Base-by-base conservation (phyloP, 768 basidiomycete genomes). In the Mycena vulgaris region DNA sequence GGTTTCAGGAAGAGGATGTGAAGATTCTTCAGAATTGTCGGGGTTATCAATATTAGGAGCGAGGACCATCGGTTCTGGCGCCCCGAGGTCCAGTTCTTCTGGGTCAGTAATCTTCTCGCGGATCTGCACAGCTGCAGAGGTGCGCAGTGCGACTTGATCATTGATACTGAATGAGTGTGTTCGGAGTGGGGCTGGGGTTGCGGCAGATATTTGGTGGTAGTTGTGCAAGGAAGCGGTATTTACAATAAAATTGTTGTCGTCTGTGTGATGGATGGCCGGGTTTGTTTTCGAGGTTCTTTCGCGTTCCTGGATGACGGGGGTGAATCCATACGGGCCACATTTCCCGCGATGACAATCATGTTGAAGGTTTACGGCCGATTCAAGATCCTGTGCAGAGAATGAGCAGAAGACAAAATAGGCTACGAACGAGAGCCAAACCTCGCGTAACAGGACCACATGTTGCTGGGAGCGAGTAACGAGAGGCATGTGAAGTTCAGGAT, bases 171-270 rank as follows among this genome's bases (percentile, higher is more conserved):
- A 63, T 11, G 49, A 31, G 31, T 63, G 51, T 37, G 48, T 0
- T 17, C 9, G 10, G 13, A 63, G 21, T 11, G 49, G 52, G 9
- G 19, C 5, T 2, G 70, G 70, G 1, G 45, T 42, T 17, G 66
- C 61, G 0, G 52, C 35, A 2, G 28, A 5, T 13, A 71, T 63
- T 27, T 55, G 56, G 7, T 21, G 31, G 39, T 75, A 73, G 35
- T 76, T 76, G 52, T 75, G 75, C 17, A 76, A 66, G 2, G 71
- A 68, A n/a, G 66, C 27, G 1, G 49, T 71, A 60, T 76, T 76
- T n/a, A 75, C 51, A 31, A 75, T 28, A 39, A 69, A 76, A 13
- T 66, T 51, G 1, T 5, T 5, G 16, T 66, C 61, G 31, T 47
- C 33, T 3, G 63, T 30, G 37, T 76, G 75, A 3, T 21, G 6